Percentiles rank a stretch among this genome's conserved stretches.
Evolutionary conservation across 2,329 filamentous ascomycete genomes (phyloP).

Genomic region (Knoxdaviesia capensis): DNA sequence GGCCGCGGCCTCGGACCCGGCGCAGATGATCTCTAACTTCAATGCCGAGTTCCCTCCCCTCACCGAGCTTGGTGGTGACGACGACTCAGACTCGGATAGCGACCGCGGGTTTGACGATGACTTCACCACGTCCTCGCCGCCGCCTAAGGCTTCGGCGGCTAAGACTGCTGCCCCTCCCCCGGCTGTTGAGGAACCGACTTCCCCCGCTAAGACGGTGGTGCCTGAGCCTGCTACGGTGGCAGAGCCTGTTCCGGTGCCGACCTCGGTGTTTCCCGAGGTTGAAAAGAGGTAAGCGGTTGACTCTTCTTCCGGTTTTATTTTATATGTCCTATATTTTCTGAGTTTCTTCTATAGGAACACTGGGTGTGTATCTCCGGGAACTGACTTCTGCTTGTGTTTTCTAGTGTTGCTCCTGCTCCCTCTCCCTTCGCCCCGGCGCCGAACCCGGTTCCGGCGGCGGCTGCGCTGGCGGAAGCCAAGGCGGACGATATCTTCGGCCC

Average conservation of each 20-base stretch:
- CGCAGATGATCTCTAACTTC: slow-evolving; percentile 30
- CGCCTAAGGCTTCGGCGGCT: slow-evolving; percentile 6
- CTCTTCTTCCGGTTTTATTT: no score
- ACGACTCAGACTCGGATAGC: slow-evolving; percentile 64
- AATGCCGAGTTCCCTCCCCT: slow-evolving; percentile 83
- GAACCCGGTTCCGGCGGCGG: slow-evolving; percentile 1
- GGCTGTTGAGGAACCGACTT: slow-evolving; percentile 2
- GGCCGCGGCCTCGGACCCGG: slow-evolving; percentile 16
- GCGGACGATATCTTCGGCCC: slow-evolving; percentile 22
- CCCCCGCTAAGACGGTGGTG: no score
- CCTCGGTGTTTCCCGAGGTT: slow-evolving; percentile 6
- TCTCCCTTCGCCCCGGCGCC: neutral
- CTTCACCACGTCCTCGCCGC: slow-evolving; percentile 48
- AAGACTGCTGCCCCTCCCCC: slow-evolving; percentile 8
- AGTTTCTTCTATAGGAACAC: no score
- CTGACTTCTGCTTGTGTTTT: no score
- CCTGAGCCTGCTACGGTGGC: slow-evolving; percentile 9
- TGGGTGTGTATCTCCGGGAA: no score
- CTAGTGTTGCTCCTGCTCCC: neutral
- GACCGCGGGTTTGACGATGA: slow-evolving; percentile 83
- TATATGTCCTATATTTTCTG: no score
- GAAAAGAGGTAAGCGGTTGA: no score
- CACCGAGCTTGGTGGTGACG: slow-evolving; percentile 61
- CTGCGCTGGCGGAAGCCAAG: slow-evolving; percentile 5
- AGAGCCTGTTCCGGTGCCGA: slow-evolving; percentile 8